Conservation (phyloP, 768 basidiomycete species). For the Panaeolus papilionaceus region DNA sequence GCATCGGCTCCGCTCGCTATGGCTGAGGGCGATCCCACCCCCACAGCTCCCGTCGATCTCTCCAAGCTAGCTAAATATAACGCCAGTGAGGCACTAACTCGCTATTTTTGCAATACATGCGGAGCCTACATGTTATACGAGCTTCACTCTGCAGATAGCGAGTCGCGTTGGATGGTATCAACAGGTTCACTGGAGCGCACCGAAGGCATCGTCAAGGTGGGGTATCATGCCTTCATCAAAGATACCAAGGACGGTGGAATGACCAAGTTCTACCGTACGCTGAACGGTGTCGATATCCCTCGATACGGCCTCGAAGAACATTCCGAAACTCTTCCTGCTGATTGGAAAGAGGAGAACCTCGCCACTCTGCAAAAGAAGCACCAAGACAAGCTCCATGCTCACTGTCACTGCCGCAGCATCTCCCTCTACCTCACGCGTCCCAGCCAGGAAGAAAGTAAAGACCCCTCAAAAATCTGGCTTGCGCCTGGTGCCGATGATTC, state of each 20-base stretch:
- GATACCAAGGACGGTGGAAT: constrained; percentile 32
- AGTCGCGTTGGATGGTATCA: constrained; percentile 22
- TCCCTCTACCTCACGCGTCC: constrained; percentile 22
- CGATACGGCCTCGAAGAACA: constrained; percentile 23
- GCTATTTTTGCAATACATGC: constrained; percentile 30
- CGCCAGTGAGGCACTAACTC: constrained; percentile 18
- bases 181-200: constrained; percentile 23
- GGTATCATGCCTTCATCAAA: constrained; percentile 26
- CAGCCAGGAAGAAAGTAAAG: constrained; percentile 17
- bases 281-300: constrained; percentile 22
- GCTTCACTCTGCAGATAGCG: not conserved
- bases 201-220: constrained; percentile 24
- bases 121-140: constrained; percentile 25
- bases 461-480: constrained; percentile 19
- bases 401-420: constrained; percentile 26
- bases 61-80: constrained; percentile 23
- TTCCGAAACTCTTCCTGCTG: constrained; percentile 21
- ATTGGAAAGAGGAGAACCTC: constrained; percentile 24
- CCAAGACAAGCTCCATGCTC: constrained; percentile 16
- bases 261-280: constrained; percentile 23
- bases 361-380: not conserved
- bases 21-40: constrained; percentile 12
- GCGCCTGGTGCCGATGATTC: constrained; percentile 3
- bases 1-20: constrained; percentile 13
- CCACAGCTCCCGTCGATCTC: constrained; percentile 12